These are phyloP conservation scores for Stephanodiscus minutulus DNA, from an alignment of 108 stramenopile species.

Conservation along the genomic window DNA sequence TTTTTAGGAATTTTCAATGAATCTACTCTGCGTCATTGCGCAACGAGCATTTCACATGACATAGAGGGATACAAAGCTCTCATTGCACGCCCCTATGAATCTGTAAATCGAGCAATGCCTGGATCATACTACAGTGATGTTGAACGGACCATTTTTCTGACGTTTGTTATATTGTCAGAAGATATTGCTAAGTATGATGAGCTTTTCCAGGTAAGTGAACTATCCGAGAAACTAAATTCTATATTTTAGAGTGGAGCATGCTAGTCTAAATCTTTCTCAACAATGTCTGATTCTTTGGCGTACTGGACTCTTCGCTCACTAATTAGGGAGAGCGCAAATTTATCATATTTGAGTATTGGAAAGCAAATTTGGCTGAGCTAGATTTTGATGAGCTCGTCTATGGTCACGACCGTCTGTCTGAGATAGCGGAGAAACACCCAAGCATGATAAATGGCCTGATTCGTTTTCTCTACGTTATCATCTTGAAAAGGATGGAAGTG, in stretches of 20 bases:
- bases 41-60: conserved; percentile 55
- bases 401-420: conserved; percentile 52
- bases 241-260: too few relatives aligned
- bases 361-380: conserved; percentile 38
- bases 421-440: conserved; percentile 58
- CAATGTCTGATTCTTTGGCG: too few relatives aligned
- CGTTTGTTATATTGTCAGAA: conserved; percentile 55
- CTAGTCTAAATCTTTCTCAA: too few relatives aligned
- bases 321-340: conserved; percentile 50
- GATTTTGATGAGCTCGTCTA: conserved; percentile 63
- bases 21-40: conserved; percentile 56
- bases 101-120: conserved; percentile 63
- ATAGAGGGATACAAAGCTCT: conserved; percentile 61
- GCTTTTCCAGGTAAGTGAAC: conserved; percentile 49
- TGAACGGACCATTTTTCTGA: conserved; percentile 57
- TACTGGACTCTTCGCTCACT: too few relatives aligned
- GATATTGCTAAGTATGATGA: conserved; percentile 59
- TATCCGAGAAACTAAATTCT: too few relatives aligned
- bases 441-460: conserved; percentile 45
- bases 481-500: conserved; percentile 60
- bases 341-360: conserved; percentile 61
- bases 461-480: conserved; percentile 53
- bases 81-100: conserved; percentile 64
- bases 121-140: conserved; percentile 64
- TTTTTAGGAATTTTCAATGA: conserved; percentile 58